Percentiles rank a stretch among this genome's conserved stretches.
Evolutionary conservation across 495 filamentous ascomycete genomes (phyloP).

Genomic region (Aspergillus wentii): DNA sequence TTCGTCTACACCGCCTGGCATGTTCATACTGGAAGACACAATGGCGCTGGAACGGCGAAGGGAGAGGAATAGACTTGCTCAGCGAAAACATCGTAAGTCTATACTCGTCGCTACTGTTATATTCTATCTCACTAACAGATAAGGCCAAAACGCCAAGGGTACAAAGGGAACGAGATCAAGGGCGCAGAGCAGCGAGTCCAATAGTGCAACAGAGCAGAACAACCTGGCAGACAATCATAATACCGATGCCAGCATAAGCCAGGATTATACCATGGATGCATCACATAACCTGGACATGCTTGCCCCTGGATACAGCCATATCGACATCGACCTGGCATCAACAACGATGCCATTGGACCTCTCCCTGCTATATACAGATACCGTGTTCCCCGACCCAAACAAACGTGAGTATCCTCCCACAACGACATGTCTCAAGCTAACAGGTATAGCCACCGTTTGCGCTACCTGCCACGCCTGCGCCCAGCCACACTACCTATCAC

Average conservation of each 20-base stretch:
- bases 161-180: neutral
- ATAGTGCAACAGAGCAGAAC: neutral
- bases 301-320: too few species aligned
- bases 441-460: neutral
- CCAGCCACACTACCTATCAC: neutral
- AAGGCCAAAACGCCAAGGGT: conserved; percentile 2
- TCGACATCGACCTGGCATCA: neutral
- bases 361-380: too few species aligned
- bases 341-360: neutral
- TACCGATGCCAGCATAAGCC: neutral
- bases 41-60: conserved; percentile 4
- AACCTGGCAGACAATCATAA: neutral
- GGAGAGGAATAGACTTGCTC: conserved; percentile 5
- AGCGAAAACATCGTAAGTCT: conserved; percentile 6
- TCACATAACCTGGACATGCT: too few species aligned
- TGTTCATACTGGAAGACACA: conserved; percentile 10
- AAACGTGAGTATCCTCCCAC: too few species aligned
- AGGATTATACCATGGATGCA: neutral
- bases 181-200: neutral
- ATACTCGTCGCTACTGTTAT: neutral
- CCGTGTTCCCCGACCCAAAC: too few species aligned
- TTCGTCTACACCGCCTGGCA: too few species aligned
- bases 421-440: too few species aligned
- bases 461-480: neutral
- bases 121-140: neutral